Evolutionary conservation across 352 stramenopile species (phyloP), one percentile per base, ranked within the genome.

Genomic region (Elongisporangium prolatum): DNA sequence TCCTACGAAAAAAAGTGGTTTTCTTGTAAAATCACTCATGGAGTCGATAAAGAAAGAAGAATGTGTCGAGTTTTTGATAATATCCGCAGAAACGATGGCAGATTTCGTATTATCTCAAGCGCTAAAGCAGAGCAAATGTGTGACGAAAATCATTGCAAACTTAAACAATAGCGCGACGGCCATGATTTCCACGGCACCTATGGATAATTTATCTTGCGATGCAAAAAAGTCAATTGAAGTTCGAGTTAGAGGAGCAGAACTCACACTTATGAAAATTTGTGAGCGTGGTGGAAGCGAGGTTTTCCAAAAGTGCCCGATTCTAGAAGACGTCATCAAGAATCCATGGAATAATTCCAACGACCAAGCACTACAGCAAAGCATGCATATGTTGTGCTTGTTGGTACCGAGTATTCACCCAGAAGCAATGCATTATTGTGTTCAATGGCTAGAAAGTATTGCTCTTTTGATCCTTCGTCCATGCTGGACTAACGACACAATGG

Each of bases 21-120:
- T 95, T 52, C 64, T 95, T 11, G 80, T 95, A 7, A 88, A 83
- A 55, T 70, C 84, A 18, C 59, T 93, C 14, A 95, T 95, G 84
- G 77, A 89, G 5, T 77, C 80, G 5, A 73, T 93, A 60, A 95
- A 93, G 40, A 71, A 62, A 52, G 80, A 91, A 61, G 61, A 73
- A 0, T 69, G 80, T 37, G n/a, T 40, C 8, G 67, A 65, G 10
- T 83, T 89, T 57, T 72, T 74, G 22, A 34, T 21, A 1, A 61
- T 92, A 20, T 72, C 74, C n/a, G 70, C 84, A 2, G 55, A 71
- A 34, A 66, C 80, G 0, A 58, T 95, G 20, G 81, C 78, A 1
- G 50, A 64, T 10, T 95, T 95, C 67, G 67, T 85, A 2, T 54
- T 87, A 11, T 65, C 57, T 0, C 78, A 93, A 56, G 64, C 67